Base-by-base conservation (phyloP, 441 rosid species). In the Brassica hybrid region DNA sequence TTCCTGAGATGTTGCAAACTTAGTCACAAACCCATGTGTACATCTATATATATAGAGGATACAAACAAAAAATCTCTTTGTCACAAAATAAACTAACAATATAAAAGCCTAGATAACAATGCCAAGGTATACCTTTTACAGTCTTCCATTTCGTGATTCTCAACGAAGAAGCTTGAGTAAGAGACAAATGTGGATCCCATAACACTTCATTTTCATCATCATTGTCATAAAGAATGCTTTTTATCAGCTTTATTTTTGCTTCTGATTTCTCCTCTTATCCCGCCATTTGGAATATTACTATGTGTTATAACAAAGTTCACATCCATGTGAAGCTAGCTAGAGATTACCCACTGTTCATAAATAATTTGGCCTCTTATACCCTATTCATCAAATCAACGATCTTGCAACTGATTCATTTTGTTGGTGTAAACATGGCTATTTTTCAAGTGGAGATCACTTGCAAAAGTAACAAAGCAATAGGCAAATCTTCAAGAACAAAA, bases 161-260 rank as follows among this genome's bases (percentile, higher is more conserved):
- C 56, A 18, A n/a, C 23, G 13, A 18, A 79, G 64, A 36, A 36
- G 65, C 30, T 32, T 21, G 74, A 67, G 9, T 56, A 36, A 57
- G 45, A 34, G 72, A 71, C 63, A 23, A 79, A 58, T 64, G 82
- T 70, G 57, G 72, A 71, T 61, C 83, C 81, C 80, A 80, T 84
- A 58, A 77, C 41, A 36, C 82, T 81, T 83, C 85, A 80, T 83
- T 83, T 72, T 69, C 72, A 67, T 72, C 81, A 78, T 78, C 75
- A 77, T 85, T 75, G 50, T 72, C 76, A 83, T 81, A 83, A 80
- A 84, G 5, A 85, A 76, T 9, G 38, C 61, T 16, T 64, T 23
- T 56, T 27, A 45, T 1, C 11, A 73, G 72, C 72, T 74, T 74
- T 69, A 64, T 19, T 74, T 30, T 58, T 69, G 57, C 70, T 69